A percentile compares a stretch with the other conserved stretches of the same genome.
These are phyloP conservation scores for Apocynum venetum DNA, from an alignment of 257 asterid species.

Conservation along the genomic window DNA sequence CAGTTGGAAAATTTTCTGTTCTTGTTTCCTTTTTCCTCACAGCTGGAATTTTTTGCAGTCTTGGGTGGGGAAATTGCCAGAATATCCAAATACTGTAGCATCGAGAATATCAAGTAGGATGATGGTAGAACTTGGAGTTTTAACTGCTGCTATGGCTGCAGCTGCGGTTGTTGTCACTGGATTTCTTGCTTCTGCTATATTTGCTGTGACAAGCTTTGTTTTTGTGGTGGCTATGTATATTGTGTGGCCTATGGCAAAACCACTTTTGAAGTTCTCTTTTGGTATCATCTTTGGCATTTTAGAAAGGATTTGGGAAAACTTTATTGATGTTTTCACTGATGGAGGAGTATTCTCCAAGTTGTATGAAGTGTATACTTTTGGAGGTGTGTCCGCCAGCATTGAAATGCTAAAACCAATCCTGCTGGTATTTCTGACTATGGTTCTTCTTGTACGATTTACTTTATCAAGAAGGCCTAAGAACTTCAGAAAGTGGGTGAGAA, in stretches of 20 bases:
- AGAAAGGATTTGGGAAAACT: constrained; percentile 65
- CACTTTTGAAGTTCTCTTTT: constrained; percentile 60
- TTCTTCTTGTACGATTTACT: constrained; percentile 86
- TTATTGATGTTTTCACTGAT: constrained; percentile 55
- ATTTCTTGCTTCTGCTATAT: constrained; percentile 83
- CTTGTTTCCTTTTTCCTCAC: constrained; percentile 23
- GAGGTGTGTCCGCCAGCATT: constrained; percentile 76
- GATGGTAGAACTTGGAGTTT: constrained; percentile 81
- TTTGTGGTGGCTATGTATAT: constrained; percentile 56
- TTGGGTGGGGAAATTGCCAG: constrained; percentile 75
- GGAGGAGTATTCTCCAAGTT: constrained; percentile 67
- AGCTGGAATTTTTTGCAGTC: constrained; percentile 50
- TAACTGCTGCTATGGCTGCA: constrained; percentile 76
- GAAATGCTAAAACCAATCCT: constrained; percentile 70
- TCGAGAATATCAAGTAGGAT: constrained; percentile 88
- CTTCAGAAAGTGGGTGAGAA: constrained; percentile 87
- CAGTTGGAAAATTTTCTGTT: constrained; percentile 14
- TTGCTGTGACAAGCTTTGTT: constrained; percentile 71
- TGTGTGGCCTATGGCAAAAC: constrained; percentile 81
- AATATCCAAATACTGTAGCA: constrained; percentile 84
- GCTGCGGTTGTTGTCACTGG: constrained; percentile 82
- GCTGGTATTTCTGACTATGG: constrained; percentile 72
- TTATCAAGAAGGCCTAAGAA: constrained; percentile 94
- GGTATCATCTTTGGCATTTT: constrained; percentile 55
- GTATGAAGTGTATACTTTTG: constrained; percentile 61